Conservation (phyloP, 352 stramenopile species). For the Phytophthora macrochlamydospora region DNA sequence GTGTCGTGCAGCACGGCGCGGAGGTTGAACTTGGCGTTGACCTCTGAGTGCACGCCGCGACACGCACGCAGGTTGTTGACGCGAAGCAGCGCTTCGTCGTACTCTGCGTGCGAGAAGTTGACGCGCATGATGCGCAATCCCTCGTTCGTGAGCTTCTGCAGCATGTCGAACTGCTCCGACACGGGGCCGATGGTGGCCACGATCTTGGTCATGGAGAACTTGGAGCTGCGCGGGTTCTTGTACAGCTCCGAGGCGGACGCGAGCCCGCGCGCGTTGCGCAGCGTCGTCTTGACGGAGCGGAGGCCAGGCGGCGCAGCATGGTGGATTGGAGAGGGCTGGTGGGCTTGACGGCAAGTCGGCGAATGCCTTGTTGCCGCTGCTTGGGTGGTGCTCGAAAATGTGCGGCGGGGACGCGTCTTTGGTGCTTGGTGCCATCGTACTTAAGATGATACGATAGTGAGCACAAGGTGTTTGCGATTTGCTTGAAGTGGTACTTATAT, state of each 20-base stretch:
- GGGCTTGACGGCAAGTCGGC: slow-evolving; percentile 8
- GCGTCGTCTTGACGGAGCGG: slow-evolving; percentile 19
- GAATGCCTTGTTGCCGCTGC: slow-evolving; percentile 9
- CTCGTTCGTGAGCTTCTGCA: slow-evolving; percentile 84
- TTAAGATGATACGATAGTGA: background rate
- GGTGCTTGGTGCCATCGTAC: background rate
- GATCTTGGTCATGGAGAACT: slow-evolving; percentile 94
- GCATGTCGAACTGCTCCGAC: slow-evolving; percentile 75
- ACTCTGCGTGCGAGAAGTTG: slow-evolving; percentile 96
- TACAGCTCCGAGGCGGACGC: slow-evolving; percentile 47
- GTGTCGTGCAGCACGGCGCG: slow-evolving; percentile 94
- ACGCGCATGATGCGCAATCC: slow-evolving; percentile 94
- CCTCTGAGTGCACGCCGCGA: slow-evolving; percentile 78
- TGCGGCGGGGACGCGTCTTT: background rate
- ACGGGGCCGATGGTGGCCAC: slow-evolving; percentile 93
- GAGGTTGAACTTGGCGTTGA: slow-evolving; percentile 85
- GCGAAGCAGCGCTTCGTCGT: slow-evolving; percentile 79
- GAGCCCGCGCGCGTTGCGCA: slow-evolving; percentile 29
- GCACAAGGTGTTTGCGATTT: background rate
- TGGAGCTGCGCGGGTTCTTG: slow-evolving; percentile 79
- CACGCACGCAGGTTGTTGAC: slow-evolving; percentile 83
- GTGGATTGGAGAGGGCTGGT: slow-evolving; percentile 5
- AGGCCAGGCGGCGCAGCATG: slow-evolving; percentile 37
- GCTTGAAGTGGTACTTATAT: no score
- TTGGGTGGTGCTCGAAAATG: background rate